Evolutionary conservation across 1,284 basidiomycete genomes (phyloP).

Genomic region (Papiliotrema flavescens): DNA sequence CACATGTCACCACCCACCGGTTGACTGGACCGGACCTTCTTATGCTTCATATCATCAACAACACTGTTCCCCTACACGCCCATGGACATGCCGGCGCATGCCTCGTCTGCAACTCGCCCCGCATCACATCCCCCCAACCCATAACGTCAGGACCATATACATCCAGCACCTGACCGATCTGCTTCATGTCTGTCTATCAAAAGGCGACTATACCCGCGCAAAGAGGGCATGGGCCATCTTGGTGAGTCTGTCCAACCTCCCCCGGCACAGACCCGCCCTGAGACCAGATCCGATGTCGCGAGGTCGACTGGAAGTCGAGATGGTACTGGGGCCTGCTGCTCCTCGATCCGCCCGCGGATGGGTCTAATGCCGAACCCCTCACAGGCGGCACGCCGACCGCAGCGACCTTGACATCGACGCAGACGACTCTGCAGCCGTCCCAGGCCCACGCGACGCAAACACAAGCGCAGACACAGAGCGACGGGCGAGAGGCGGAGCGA

Average conservation of each 20-base stretch:
- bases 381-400: too few relatives aligned
- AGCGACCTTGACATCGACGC: too few relatives aligned
- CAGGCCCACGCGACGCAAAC: neutral
- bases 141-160: slow-evolving; percentile 30
- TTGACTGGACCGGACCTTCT: too few relatives aligned
- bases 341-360: slow-evolving; percentile 7
- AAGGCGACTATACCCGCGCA: slow-evolving; percentile 64
- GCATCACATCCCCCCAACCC: neutral
- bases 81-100: neutral
- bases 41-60: neutral
- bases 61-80: neutral
- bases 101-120: neutral
- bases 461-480: slow-evolving; percentile 1
- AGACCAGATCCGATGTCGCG: slow-evolving; percentile 62
- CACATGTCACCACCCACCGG: neutral
- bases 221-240: slow-evolving; percentile 73
- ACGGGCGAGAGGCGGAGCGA: slow-evolving; percentile 16
- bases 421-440: neutral
- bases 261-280: neutral
- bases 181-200: slow-evolving; percentile 67
- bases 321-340: slow-evolving; percentile 65
- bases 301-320: slow-evolving; percentile 69
- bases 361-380: too few relatives aligned
- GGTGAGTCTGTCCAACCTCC: slow-evolving; percentile 36
- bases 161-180: slow-evolving; percentile 45